Evolutionary conservation across 805 yeast species (phyloP), one percentile per base, ranked within the genome.

Genomic region (Saccharomycopsis sp.): DNA sequence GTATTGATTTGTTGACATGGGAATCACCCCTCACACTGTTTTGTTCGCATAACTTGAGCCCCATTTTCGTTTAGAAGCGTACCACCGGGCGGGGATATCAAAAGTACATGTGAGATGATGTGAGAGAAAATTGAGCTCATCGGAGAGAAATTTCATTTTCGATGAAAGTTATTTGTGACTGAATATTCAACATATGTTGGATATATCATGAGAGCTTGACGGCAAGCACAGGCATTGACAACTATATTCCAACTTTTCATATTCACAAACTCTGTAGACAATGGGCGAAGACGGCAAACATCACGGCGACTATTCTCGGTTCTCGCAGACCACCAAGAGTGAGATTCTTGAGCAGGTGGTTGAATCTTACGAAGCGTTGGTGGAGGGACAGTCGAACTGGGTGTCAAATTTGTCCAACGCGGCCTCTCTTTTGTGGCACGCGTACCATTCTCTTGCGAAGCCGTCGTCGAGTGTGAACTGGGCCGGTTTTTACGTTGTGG

Each of bases 391-490:
- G 59, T 67, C 73, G 34, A 88, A 89, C 71, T 91, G 97, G 97
- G 91, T 92, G 2, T 83, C 95, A 62, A 92, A 94, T 67, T 72
- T 91, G 37, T 81, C 97, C 24, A 92, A 92, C 66, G 86, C 92
- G 44, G 79, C 97, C 4, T 87, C 97, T 2, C 75, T 92, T 58
- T 63, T 94, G 53, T 92, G 97, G 97, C 85, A 90, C 66, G 91
- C 89, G 9, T 92, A 89, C 70, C 85, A 80, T 57, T 79, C 89
- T 0, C 68, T 88, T 23, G 70, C 71, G 1, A 64, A 70, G 14
- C 73, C 74, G 0, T 62, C 64, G 50, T 54, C 54, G 50, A 55
- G 63, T 0, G 88, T 91, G 9, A 92, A 92, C 69, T 92, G 99
- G 99, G 82, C 96, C 0, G 99, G 99, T 0, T 91, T 94, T 69